phyloP scores from a whole-genome alignment of 306 rosid genomes.

The Castanea sativa region DNA sequence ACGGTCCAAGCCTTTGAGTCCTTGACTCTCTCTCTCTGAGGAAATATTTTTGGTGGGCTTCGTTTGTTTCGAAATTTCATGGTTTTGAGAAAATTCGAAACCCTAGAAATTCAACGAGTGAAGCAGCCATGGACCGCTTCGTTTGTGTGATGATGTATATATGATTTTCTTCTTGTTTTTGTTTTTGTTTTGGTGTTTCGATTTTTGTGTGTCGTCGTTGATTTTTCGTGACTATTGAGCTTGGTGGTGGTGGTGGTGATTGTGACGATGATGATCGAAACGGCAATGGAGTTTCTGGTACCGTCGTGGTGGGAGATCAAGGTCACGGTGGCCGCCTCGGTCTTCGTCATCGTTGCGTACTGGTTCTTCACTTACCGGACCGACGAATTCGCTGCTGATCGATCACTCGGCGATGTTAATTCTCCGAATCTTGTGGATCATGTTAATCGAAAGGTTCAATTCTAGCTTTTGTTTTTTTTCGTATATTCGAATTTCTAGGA shows the following conservation, averaged over 20 bases:
- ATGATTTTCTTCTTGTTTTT: too few relatives aligned
- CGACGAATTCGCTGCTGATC: constrained; percentile 39
- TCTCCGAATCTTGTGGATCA: constrained; percentile 31
- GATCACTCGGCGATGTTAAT: constrained; percentile 34
- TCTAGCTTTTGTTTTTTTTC: neutral
- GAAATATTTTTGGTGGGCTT: too few relatives aligned
- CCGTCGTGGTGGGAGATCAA: constrained; percentile 89
- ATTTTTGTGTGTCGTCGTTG: too few relatives aligned
- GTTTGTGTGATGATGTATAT: too few relatives aligned
- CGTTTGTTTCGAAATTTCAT: too few relatives aligned
- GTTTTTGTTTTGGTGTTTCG: too few relatives aligned
- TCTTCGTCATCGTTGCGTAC: constrained; percentile 57
- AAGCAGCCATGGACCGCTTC: too few relatives aligned
- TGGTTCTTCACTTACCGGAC: constrained; percentile 58
- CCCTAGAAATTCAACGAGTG: too few relatives aligned
- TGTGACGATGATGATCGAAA: constrained; percentile 39
- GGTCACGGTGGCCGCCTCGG: constrained; percentile 71
- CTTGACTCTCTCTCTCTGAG: neutral
- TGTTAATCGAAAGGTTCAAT: constrained; percentile 56
- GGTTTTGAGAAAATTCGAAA: too few relatives aligned
- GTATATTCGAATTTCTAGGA: neutral
- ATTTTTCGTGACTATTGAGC: too few relatives aligned
- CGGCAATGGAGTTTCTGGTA: constrained; percentile 51
- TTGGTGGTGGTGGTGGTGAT: neutral
- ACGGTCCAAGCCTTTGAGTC: constrained; percentile 13